Conservation (phyloP, 2,329 filamentous ascomycete species). For the Xylaria sp. region DNA sequence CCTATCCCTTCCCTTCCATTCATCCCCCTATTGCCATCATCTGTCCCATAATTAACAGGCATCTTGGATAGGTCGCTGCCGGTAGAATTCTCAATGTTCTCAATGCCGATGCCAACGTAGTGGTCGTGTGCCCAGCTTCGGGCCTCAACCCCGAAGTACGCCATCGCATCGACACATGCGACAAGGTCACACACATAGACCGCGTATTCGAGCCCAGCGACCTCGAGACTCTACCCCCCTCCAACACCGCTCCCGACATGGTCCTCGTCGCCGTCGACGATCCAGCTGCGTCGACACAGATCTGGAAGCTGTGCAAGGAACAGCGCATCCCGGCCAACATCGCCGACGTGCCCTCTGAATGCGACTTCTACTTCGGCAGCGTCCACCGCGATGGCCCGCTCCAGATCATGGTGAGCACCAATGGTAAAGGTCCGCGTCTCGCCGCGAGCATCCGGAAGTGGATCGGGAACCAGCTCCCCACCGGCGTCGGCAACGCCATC, state of each 20-base stretch:
- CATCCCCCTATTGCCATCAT: neutral
- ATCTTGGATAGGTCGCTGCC: slow-evolving; percentile 76
- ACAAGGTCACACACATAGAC: slow-evolving; percentile 80
- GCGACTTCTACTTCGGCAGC: slow-evolving; percentile 98
- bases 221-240: slow-evolving; percentile 65
- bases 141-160: slow-evolving; percentile 90
- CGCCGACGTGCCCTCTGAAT: slow-evolving; percentile 94
- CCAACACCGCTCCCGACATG: slow-evolving; percentile 64
- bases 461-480: slow-evolving; percentile 78
- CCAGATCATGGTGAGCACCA: slow-evolving; percentile 98
- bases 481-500: slow-evolving; percentile 84
- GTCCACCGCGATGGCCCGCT: slow-evolving; percentile 93
- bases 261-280: slow-evolving; percentile 94
- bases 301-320: slow-evolving; percentile 94
- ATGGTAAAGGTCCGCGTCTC: slow-evolving; percentile 91
- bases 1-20: too few relatives aligned
- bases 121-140: slow-evolving; percentile 77
- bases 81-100: slow-evolving; percentile 89
- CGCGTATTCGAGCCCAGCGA: slow-evolving; percentile 87
- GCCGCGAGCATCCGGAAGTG: slow-evolving; percentile 84
- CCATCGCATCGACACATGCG: slow-evolving; percentile 74
- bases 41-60: slow-evolving; percentile 16
- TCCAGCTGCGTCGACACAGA: slow-evolving; percentile 82
- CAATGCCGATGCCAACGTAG: slow-evolving; percentile 91
- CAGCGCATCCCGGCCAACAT: slow-evolving; percentile 88